Evolutionary conservation across 495 filamentous ascomycete genomes (phyloP).

Genomic region (Aspergillus homomorphus): DNA sequence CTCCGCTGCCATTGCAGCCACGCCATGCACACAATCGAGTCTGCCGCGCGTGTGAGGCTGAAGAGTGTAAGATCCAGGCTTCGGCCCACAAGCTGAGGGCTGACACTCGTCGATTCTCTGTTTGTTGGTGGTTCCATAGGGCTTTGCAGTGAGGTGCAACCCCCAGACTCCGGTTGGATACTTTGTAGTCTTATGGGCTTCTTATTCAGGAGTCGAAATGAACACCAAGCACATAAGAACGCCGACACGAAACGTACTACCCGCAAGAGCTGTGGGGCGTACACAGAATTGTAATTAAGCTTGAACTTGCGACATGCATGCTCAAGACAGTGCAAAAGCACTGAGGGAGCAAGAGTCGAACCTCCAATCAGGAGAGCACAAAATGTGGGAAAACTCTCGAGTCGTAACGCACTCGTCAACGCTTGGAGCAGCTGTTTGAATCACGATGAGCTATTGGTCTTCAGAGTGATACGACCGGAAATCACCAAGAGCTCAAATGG

Average conservation of each 20-base stretch:
- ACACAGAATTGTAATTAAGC: constrained; percentile 16
- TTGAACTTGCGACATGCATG: constrained; percentile 20
- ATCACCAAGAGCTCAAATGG: not conserved
- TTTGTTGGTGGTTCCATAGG: constrained; percentile 42
- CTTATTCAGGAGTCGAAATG: constrained; percentile 47
- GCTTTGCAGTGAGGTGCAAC: constrained; percentile 18
- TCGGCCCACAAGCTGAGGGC: constrained; percentile 58
- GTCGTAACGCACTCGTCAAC: constrained; percentile 36
- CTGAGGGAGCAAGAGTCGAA: constrained; percentile 62
- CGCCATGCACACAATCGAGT: constrained; percentile 63
- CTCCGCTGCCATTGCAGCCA: constrained; percentile 52
- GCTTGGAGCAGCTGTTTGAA: constrained; percentile 33
- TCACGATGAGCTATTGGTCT: constrained; percentile 6
- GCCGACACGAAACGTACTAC: constrained; percentile 41
- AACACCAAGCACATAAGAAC: constrained; percentile 46
- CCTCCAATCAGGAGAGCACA: constrained; percentile 75
- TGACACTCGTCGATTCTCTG: constrained; percentile 17
- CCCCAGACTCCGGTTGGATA: constrained; percentile 4
- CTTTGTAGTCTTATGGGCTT: constrained; percentile 26
- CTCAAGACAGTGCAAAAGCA: constrained; percentile 33
- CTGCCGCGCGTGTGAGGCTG: constrained; percentile 68
- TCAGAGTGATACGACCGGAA: not conserved
- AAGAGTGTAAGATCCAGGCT: constrained; percentile 88
- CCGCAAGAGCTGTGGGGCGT: constrained; percentile 20
- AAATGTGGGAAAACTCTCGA: constrained; percentile 71